Percentiles rank a stretch among this genome's conserved stretches.
These are phyloP conservation scores for Berkeleyomyces basicola DNA, from an alignment of 2,329 filamentous ascomycete species.

Conservation along the genomic window DNA sequence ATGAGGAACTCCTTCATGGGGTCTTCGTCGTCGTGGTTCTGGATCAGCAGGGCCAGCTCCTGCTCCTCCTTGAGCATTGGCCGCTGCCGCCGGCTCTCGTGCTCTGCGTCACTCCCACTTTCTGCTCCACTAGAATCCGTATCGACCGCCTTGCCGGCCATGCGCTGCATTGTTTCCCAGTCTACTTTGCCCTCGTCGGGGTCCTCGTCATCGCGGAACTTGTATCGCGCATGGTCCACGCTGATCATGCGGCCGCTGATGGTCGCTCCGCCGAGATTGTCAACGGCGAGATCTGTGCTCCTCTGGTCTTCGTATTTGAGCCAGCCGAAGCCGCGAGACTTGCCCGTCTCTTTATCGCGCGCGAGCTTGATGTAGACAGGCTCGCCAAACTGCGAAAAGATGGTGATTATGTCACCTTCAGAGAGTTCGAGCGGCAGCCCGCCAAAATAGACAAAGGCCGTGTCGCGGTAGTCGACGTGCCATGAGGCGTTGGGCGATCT, in stretches of 20 bases:
- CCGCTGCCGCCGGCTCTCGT: slow-evolving; percentile 28
- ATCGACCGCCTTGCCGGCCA: slow-evolving; percentile 29
- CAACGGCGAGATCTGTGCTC: slow-evolving; percentile 87
- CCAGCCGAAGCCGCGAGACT: slow-evolving; percentile 87
- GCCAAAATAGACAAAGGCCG: slow-evolving; percentile 91
- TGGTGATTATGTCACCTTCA: slow-evolving; percentile 88
- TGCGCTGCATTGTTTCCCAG: slow-evolving; percentile 41
- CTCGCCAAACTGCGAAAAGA: slow-evolving; percentile 94
- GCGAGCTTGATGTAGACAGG: slow-evolving; percentile 84
- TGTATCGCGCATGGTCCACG: slow-evolving; percentile 89
- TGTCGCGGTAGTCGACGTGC: slow-evolving; percentile 96
- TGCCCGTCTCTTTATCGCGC: slow-evolving; percentile 91
- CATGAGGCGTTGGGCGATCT: slow-evolving; percentile 78
- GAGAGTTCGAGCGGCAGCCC: slow-evolving; percentile 83
- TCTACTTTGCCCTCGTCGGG: slow-evolving; percentile 41
- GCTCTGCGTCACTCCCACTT: slow-evolving; percentile 27
- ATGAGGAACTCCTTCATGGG: slow-evolving; percentile 91
- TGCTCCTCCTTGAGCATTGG: slow-evolving; percentile 64
- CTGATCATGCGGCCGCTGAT: slow-evolving; percentile 65
- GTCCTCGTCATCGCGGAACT: slow-evolving; percentile 64
- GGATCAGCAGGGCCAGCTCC: slow-evolving; percentile 58
- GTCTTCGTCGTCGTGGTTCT: slow-evolving; percentile 83
- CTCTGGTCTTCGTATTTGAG: slow-evolving; percentile 97
- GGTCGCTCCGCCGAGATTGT: slow-evolving; percentile 79
- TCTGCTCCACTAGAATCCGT: slow-evolving; percentile 23